Evolutionary conservation across 2,329 filamentous ascomycete species (phyloP).

Genomic region (Cryphonectria japonica): DNA sequence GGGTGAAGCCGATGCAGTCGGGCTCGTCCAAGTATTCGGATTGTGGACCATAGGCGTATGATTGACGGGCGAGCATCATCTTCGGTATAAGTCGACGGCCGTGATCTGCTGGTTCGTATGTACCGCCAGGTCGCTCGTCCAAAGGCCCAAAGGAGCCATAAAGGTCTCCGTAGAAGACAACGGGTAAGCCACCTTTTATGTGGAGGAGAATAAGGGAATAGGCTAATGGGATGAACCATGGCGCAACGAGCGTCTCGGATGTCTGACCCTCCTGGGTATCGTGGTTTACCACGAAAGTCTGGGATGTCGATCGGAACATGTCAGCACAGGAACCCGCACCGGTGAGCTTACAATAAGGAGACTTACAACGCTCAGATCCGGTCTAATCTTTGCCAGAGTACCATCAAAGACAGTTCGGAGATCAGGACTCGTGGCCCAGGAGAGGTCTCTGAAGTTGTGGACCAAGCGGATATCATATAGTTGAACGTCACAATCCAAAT

Average conservation of each 20-base stretch:
- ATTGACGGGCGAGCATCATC: conserved; percentile 63
- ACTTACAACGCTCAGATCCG: conserved; percentile 13
- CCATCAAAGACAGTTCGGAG: conserved; percentile 18
- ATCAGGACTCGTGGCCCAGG: conserved; percentile 46
- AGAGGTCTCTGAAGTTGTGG: conserved; percentile 64
- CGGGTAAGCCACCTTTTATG: conserved; percentile 62
- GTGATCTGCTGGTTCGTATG: conserved; percentile 53
- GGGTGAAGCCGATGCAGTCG: conserved; percentile 63
- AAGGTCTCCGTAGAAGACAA: conserved; percentile 71
- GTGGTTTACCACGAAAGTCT: conserved; percentile 71
- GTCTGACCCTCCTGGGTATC: conserved; percentile 50
- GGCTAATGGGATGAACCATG: conserved; percentile 68
- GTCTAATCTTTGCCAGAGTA: conserved; percentile 8
- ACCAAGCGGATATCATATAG: conserved; percentile 70
- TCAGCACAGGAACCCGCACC: background rate
- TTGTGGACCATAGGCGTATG: conserved; percentile 70
- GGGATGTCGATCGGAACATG: background rate
- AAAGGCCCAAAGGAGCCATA: conserved; percentile 59
- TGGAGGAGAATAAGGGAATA: conserved; percentile 71
- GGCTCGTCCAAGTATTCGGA: conserved; percentile 64
- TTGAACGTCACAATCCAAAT: conserved; percentile 57
- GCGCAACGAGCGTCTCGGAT: conserved; percentile 57
- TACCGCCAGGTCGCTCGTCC: conserved; percentile 31
- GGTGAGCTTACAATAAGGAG: background rate
- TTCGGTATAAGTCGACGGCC: conserved; percentile 48